Evolutionary conservation across 768 basidiomycete species (phyloP).

Genomic region (Hortiboletus campestris): DNA sequence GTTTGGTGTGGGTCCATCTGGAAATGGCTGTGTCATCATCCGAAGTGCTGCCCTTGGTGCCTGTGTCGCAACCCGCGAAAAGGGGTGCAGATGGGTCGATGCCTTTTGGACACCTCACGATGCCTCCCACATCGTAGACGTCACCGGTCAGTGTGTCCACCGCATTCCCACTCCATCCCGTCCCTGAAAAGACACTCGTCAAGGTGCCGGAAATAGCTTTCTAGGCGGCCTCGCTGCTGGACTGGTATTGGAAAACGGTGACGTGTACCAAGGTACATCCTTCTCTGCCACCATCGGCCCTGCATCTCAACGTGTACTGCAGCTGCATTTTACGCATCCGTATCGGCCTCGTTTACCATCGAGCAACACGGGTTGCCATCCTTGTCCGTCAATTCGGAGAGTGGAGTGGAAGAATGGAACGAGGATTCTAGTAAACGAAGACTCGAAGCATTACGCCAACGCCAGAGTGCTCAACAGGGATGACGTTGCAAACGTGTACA

Average conservation of each 20-base stretch:
- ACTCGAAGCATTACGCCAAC: constrained; percentile 50
- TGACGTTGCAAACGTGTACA: constrained; percentile 30
- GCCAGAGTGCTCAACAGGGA: constrained; percentile 35
- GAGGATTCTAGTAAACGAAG: constrained; percentile 60
- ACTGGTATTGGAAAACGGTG: constrained; percentile 48
- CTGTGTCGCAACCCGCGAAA: constrained; percentile 49
- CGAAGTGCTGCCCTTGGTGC: constrained; percentile 73
- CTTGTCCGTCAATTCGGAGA: constrained; percentile 33
- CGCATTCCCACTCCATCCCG: background rate
- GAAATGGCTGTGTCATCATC: constrained; percentile 65
- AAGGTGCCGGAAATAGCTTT: constrained; percentile 91
- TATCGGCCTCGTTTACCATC: constrained; percentile 80
- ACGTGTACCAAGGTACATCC: constrained; percentile 64
- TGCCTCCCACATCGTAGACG: constrained; percentile 62
- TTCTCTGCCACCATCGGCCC: constrained; percentile 1
- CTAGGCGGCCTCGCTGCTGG: constrained; percentile 84
- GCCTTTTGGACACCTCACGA: constrained; percentile 66
- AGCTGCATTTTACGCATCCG: constrained; percentile 73
- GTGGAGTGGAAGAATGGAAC: constrained; percentile 58
- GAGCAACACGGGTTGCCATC: constrained; percentile 78
- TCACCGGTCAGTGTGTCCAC: constrained; percentile 57
- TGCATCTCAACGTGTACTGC: constrained; percentile 17
- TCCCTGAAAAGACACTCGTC: constrained; percentile 2
- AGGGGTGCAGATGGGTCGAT: constrained; percentile 58
- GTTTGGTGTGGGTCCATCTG: constrained; percentile 51